Evolutionary conservation across 768 basidiomycete genomes (phyloP).

Genomic region (Hygrocybe coccinea): DNA sequence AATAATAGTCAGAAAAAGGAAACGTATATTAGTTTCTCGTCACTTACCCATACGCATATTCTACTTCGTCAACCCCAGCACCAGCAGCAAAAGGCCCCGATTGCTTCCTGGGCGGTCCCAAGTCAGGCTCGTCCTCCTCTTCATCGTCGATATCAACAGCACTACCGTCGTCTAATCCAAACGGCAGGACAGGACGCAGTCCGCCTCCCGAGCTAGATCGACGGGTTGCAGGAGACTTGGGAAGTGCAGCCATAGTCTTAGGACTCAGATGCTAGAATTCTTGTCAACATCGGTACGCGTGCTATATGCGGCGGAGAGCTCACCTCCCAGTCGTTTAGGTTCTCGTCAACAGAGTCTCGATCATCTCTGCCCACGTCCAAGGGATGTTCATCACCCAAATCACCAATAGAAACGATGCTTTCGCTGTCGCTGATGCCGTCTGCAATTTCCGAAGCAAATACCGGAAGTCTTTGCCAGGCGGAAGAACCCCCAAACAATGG

Average conservation of each 20-base stretch:
- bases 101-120: constrained; percentile 73
- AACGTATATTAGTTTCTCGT: background rate
- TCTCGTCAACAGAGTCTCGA: constrained; percentile 65
- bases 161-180: constrained; percentile 70
- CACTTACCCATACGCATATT: constrained; percentile 79
- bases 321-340: constrained; percentile 96
- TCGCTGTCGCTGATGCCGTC: constrained; percentile 93
- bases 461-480: constrained; percentile 81
- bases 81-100: constrained; percentile 69
- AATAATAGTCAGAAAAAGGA: background rate
- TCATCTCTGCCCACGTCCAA: constrained; percentile 60
- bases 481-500: constrained; percentile 42
- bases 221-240: constrained; percentile 81
- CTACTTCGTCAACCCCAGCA: constrained; percentile 85
- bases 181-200: constrained; percentile 72
- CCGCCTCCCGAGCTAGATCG: constrained; percentile 81
- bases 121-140: constrained; percentile 66
- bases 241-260: constrained; percentile 87
- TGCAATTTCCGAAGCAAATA: constrained; percentile 72
- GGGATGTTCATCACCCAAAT: constrained; percentile 75
- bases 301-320: constrained; percentile 22
- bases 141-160: constrained; percentile 69
- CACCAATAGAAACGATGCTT: constrained; percentile 85
- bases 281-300: constrained; percentile 5
- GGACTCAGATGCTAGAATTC: constrained; percentile 86